These are phyloP conservation scores for Cicer pinnatifidum DNA, from an alignment of 306 rosid genomes.

Conservation along the genomic window DNA sequence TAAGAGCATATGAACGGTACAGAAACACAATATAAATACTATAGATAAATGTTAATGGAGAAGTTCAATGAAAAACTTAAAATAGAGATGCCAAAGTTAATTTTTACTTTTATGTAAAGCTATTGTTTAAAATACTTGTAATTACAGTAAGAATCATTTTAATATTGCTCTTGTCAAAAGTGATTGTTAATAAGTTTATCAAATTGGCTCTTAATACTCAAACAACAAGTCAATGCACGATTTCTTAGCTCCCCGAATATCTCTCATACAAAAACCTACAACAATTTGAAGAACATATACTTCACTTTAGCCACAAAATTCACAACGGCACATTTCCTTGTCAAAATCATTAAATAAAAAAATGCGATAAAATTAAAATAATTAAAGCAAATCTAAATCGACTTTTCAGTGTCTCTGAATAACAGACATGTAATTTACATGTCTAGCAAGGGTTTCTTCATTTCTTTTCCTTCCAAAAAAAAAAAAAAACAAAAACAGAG, in stretches of 20 bases:
- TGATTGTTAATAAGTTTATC: constrained; percentile 4
- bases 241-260: constrained; percentile 4
- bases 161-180: background rate
- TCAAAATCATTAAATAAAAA: too few relatives aligned
- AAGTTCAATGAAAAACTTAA: background rate
- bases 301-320: constrained; percentile 6
- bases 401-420: constrained; percentile 10
- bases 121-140: background rate
- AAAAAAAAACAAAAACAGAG: background rate
- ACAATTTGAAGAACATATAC: background rate
- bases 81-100: background rate
- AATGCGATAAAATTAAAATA: background rate
- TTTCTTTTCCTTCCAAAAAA: background rate
- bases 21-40: constrained; percentile 1
- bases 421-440: background rate
- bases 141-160: background rate
- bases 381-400: background rate
- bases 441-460: background rate
- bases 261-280: constrained; percentile 4
- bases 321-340: background rate
- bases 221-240: background rate
- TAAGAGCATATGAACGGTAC: background rate
- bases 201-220: background rate
- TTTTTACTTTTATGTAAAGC: background rate
- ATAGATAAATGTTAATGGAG: background rate